Percentiles rank a stretch among this genome's conserved stretches.
Conservation (phyloP, 805 yeast species). For the Starmera amethionina region DNA sequence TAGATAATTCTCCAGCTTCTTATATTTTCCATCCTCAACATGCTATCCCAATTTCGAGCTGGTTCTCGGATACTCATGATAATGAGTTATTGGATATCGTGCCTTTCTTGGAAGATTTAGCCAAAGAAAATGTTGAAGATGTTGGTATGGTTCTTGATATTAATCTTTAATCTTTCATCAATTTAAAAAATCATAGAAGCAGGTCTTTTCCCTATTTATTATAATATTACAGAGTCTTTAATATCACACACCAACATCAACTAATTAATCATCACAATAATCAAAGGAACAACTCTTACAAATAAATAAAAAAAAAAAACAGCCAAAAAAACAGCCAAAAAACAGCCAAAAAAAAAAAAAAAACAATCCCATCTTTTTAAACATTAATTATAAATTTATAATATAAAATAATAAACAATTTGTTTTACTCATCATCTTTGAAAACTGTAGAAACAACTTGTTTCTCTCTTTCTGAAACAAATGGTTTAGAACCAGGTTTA, state of each 20-base stretch:
- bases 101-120: slow-evolving; percentile 82
- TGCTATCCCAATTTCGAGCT: slow-evolving; percentile 91
- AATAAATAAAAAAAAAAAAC: background rate
- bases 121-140: slow-evolving; percentile 66
- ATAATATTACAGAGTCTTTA: too few species aligned
- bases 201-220: too few species aligned
- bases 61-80: slow-evolving; percentile 98
- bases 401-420: background rate
- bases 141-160: slow-evolving; percentile 82
- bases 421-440: slow-evolving; percentile 30
- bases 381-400: background rate
- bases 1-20: slow-evolving; percentile 98
- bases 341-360: background rate
- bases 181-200: too few species aligned
- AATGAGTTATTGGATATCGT: slow-evolving; percentile 87
- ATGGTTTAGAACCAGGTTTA: slow-evolving; percentile 49
- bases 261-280: too few species aligned
- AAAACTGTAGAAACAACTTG: slow-evolving; percentile 80
- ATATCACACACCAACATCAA: too few species aligned
- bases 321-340: background rate
- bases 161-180: slow-evolving; percentile 19
- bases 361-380: background rate
- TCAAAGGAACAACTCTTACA: background rate
- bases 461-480: slow-evolving; percentile 67
- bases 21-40: slow-evolving; percentile 96